Evolutionary conservation across 495 filamentous ascomycete genomes (phyloP).

Genomic region (Zalerion maritima): DNA sequence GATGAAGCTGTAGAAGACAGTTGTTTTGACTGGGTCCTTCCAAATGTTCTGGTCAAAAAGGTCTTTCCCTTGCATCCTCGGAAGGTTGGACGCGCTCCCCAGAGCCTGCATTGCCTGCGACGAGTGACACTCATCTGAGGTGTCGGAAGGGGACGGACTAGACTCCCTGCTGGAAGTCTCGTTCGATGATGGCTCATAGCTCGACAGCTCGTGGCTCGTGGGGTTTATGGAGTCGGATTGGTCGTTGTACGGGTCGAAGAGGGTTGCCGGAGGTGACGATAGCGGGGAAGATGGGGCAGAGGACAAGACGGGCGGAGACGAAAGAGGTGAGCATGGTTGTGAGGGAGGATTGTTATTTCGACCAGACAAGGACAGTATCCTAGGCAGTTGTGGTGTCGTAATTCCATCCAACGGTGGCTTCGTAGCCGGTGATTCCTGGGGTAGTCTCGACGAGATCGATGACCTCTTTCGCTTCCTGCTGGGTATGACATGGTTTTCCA

Average conservation of each 20-base stretch:
- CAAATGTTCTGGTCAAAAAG: conserved; percentile 54
- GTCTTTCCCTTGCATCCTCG: conserved; percentile 49
- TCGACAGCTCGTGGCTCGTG: conserved; percentile 7
- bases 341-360: no score
- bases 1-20: conserved; percentile 54
- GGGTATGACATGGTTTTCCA: no score
- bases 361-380: no score
- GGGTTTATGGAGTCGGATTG: no score
- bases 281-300: conserved; percentile 34
- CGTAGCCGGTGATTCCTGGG: no score
- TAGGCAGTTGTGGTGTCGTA: no score
- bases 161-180: conserved; percentile 9
- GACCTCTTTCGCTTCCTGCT: no score
- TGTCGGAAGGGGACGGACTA: no score
- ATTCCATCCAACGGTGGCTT: no score
- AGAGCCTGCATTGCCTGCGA: conserved; percentile 23
- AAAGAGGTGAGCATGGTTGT: no score
- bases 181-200: conserved; percentile 14
- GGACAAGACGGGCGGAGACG: no score
- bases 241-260: conserved; percentile 31
- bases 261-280: conserved; percentile 28
- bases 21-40: conserved; percentile 44
- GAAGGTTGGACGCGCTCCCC: conserved; percentile 17
- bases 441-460: no score
- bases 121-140: conserved; percentile 21